Conservation (phyloP, 805 yeast genomes). For the Jamesozyma rosinii region DNA sequence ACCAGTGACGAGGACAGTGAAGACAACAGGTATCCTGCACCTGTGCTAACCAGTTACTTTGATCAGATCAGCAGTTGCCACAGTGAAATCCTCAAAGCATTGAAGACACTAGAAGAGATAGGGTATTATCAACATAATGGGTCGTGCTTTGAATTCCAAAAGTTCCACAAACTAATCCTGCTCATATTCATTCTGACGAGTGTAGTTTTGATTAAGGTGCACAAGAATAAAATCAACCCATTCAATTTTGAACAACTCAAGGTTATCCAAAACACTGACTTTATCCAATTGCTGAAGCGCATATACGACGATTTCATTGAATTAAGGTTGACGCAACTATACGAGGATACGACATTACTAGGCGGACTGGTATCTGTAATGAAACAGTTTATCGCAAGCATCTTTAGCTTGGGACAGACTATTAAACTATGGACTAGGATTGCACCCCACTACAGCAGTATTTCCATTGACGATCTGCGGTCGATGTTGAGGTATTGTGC, state of each 20-base stretch:
- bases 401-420: constrained; percentile 14
- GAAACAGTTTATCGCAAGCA: constrained; percentile 8
- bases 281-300: constrained; percentile 9
- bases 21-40: neutral
- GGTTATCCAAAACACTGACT: constrained; percentile 8
- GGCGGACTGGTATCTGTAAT: neutral
- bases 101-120: constrained; percentile 16
- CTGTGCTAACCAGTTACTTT: constrained; percentile 4
- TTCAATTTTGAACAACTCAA: constrained; percentile 26
- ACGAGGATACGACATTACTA: constrained; percentile 7
- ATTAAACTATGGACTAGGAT: constrained; percentile 21
- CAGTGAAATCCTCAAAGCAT: constrained; percentile 14
- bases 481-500: constrained; percentile 9
- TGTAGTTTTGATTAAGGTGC: constrained; percentile 11
- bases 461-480: constrained; percentile 21
- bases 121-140: constrained; percentile 3
- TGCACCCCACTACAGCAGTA: constrained; percentile 24
- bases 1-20: neutral
- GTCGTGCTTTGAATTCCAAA: constrained; percentile 3
- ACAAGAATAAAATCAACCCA: constrained; percentile 17
- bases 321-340: constrained; percentile 10
- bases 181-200: constrained; percentile 20
- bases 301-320: constrained; percentile 13
- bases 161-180: constrained; percentile 17
- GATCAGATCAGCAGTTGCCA: constrained; percentile 8